A percentile compares a stretch with the other conserved stretches of the same genome.
Conservation (phyloP, 208 protist species). For the Leishmania amazonensis region DNA sequence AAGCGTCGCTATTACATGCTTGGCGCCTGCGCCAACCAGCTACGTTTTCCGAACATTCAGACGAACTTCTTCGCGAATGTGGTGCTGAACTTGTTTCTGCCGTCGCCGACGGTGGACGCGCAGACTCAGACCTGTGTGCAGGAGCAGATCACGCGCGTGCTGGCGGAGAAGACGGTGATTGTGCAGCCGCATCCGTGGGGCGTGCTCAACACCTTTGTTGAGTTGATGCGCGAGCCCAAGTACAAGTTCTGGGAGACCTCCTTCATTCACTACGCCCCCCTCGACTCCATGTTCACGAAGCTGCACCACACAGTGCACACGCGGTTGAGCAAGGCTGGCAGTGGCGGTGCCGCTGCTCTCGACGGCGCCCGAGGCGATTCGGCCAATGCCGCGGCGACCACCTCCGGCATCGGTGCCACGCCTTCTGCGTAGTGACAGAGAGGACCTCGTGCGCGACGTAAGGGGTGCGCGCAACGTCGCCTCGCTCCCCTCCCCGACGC, state of each 20-base stretch:
- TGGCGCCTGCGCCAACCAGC: slow-evolving; percentile 98
- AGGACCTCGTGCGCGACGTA: background rate
- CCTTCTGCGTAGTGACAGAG: slow-evolving; percentile 1
- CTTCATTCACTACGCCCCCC: slow-evolving; percentile 85
- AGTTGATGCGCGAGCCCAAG: slow-evolving; percentile 97
- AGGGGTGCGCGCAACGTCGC: background rate
- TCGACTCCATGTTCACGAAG: slow-evolving; percentile 95
- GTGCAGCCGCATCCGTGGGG: slow-evolving; percentile 99
- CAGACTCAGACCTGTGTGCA: slow-evolving; percentile 90
- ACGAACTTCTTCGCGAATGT: slow-evolving; percentile 99
- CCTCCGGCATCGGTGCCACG: slow-evolving; percentile 1
- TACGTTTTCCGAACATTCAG: slow-evolving; percentile 99
- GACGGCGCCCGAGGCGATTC: slow-evolving; percentile 22
- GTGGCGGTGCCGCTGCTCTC: slow-evolving; percentile 20
- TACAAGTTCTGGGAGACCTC: slow-evolving; percentile 96
- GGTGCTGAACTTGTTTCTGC: slow-evolving; percentile 96
- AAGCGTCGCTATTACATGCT: slow-evolving; percentile 97
- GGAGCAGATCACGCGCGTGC: slow-evolving; percentile 97
- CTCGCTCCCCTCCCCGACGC: background rate
- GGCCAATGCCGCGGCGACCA: slow-evolving; percentile 1
- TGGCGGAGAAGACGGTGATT: slow-evolving; percentile 98
- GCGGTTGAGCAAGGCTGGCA: slow-evolving; percentile 39
- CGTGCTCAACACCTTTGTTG: slow-evolving; percentile 99
- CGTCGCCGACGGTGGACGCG: slow-evolving; percentile 55
- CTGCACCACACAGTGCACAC: slow-evolving; percentile 77